Conservation (phyloP, 2,329 filamentous ascomycete genomes). For the Juglanconis oblonga region DNA sequence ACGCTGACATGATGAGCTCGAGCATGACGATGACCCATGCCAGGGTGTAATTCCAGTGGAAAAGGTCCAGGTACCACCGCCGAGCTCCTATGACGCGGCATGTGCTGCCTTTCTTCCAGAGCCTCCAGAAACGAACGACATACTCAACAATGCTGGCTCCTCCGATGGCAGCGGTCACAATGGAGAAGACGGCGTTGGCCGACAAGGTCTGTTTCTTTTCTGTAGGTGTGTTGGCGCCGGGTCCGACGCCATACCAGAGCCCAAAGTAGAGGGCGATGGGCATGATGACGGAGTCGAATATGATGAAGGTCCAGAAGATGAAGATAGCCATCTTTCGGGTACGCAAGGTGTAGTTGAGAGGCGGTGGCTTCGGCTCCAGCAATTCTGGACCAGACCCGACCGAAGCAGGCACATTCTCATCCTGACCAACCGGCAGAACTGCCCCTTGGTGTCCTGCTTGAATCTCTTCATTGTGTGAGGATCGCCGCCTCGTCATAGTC, state of each 20-base stretch:
- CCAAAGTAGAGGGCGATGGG: constrained; percentile 53
- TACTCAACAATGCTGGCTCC: constrained; percentile 54
- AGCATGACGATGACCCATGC: constrained; percentile 56
- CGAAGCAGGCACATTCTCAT: not conserved
- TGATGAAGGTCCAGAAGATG: constrained; percentile 43
- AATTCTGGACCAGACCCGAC: constrained; percentile 8
- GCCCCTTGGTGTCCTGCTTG: not conserved
- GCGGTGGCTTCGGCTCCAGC: constrained; percentile 17
- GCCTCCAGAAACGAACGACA: constrained; percentile 47
- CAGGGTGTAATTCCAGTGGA: constrained; percentile 54
- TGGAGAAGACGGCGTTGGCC: constrained; percentile 42
- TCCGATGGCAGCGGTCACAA: constrained; percentile 50
- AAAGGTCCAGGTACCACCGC: constrained; percentile 46
- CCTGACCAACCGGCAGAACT: not conserved
- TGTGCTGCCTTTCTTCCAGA: constrained; percentile 49
- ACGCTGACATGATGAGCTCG: constrained; percentile 45
- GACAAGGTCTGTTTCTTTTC: constrained; percentile 29
- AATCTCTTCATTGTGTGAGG: constrained; percentile 6
- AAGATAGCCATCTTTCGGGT: constrained; percentile 41
- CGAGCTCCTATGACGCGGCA: constrained; percentile 41
- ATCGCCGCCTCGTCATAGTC: constrained; percentile 21
- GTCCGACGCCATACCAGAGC: constrained; percentile 38
- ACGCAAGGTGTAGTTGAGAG: constrained; percentile 34
- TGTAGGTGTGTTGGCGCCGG: constrained; percentile 30
- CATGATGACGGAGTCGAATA: constrained; percentile 46